Evolutionary conservation across 2,329 filamentous ascomycete species (phyloP).

Genomic region (Ramichloridium luteum): DNA sequence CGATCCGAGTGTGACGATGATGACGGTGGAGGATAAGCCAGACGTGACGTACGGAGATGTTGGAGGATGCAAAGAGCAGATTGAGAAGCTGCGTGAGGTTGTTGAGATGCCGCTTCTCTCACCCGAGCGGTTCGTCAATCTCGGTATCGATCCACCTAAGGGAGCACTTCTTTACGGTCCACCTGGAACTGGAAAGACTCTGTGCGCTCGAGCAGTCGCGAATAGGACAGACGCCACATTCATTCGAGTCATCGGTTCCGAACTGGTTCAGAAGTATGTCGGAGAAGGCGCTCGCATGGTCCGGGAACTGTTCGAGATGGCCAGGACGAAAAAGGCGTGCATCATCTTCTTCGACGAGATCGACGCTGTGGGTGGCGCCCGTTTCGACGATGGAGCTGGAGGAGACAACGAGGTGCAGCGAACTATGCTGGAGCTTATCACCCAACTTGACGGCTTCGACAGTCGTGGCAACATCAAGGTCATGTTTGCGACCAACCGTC

Average conservation of each 20-base stretch:
- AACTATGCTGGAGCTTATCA: constrained; percentile 97
- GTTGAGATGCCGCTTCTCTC: constrained; percentile 97
- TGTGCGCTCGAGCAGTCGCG: constrained; percentile 91
- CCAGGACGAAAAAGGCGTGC: constrained; percentile 96
- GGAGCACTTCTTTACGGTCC: constrained; percentile 93
- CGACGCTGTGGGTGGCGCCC: constrained; percentile 86
- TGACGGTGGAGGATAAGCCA: constrained; percentile 99
- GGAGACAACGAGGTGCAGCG: constrained; percentile 96
- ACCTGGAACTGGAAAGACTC: constrained; percentile 96
- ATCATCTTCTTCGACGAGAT: constrained; percentile 99
- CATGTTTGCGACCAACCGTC: constrained; percentile 97
- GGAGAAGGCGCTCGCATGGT: constrained; percentile 98
- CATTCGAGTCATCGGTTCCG: constrained; percentile 94
- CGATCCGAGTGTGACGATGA: constrained; percentile 98
- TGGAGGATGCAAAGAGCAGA: constrained; percentile 97
- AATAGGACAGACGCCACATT: constrained; percentile 98
- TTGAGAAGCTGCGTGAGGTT: constrained; percentile 96
- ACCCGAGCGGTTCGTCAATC: constrained; percentile 90
- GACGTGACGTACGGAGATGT: constrained; percentile 99
- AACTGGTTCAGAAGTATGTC: constrained; percentile 97
- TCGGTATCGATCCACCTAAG: constrained; percentile 98
- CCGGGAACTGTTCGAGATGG: constrained; percentile 97
- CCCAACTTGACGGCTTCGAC: constrained; percentile 92
- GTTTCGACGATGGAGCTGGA: constrained; percentile 91
- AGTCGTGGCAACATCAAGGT: constrained; percentile 97